A percentile compares a stretch with the other conserved stretches of the same genome.
Evolutionary conservation across 2,329 filamentous ascomycete genomes (phyloP).

Genomic region (Trichoderma oligosporum): DNA sequence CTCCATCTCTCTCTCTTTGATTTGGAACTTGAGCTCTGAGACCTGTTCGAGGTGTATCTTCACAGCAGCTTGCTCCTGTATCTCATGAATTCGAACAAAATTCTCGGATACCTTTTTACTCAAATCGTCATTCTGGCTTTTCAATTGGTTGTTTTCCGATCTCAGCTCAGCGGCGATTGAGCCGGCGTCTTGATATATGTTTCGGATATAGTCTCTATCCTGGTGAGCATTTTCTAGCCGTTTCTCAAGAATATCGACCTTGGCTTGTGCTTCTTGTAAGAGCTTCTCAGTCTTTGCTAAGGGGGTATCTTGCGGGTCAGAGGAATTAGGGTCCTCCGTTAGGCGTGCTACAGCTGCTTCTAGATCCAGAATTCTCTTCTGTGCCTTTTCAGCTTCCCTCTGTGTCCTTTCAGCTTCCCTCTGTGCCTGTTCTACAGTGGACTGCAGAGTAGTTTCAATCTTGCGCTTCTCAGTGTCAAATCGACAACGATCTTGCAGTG

Average conservation of each 20-base stretch:
- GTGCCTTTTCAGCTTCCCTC: slow-evolving; percentile 37
- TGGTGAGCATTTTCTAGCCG: slow-evolving; percentile 40
- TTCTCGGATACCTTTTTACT: slow-evolving; percentile 43
- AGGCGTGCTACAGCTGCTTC: slow-evolving; percentile 33
- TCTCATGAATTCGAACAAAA: slow-evolving; percentile 44
- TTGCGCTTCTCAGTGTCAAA: slow-evolving; percentile 47
- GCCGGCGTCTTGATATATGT: slow-evolving; percentile 57
- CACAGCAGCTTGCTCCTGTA: slow-evolving; percentile 39
- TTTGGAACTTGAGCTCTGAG: slow-evolving; percentile 39
- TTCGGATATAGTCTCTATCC: slow-evolving; percentile 55
- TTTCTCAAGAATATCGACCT: slow-evolving; percentile 41
- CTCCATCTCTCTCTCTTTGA: slow-evolving; percentile 51
- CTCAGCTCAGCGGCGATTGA: slow-evolving; percentile 43
- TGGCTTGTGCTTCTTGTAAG: slow-evolving; percentile 36
- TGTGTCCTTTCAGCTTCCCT: slow-evolving; percentile 33
- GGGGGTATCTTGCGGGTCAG: slow-evolving; percentile 27
- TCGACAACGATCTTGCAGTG: slow-evolving; percentile 47
- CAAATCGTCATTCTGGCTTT: slow-evolving; percentile 40
- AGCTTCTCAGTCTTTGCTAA: slow-evolving; percentile 30
- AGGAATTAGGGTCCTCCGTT: slow-evolving; percentile 25
- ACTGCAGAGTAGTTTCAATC: slow-evolving; percentile 32
- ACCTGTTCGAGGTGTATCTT: slow-evolving; percentile 38
- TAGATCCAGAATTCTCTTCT: slow-evolving; percentile 37
- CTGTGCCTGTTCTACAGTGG: slow-evolving; percentile 27
- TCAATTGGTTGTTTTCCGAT: slow-evolving; percentile 46